Conservation (phyloP, 345 rosid genomes). For the Rhodamnia argentea region DNA sequence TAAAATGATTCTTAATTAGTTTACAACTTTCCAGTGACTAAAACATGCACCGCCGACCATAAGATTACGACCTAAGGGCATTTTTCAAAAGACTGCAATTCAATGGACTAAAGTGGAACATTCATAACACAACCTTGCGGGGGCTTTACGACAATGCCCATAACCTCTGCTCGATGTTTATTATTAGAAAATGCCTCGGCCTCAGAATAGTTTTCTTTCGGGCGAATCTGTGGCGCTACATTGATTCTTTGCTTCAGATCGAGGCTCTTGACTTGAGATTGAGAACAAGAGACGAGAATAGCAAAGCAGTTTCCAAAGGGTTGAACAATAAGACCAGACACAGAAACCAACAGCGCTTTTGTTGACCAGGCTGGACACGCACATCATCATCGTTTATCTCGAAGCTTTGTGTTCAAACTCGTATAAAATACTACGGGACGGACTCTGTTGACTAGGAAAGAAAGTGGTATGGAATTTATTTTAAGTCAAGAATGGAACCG, state of each 20-base stretch:
- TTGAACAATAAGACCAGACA: background rate
- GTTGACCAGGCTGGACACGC: background rate
- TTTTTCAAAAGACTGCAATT: too few species aligned
- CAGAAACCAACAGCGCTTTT: background rate
- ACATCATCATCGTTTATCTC: background rate
- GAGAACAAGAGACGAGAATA: background rate
- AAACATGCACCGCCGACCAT: too few species aligned
- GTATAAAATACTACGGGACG: background rate
- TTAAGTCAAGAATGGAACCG: background rate
- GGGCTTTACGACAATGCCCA: background rate
- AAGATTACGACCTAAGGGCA: too few species aligned
- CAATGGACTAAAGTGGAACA: too few species aligned
- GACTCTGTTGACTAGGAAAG: background rate
- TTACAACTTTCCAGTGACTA: too few species aligned
- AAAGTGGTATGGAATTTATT: background rate
- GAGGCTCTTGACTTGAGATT: background rate
- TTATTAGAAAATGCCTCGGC: background rate
- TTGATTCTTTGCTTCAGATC: background rate
- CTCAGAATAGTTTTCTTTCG: background rate
- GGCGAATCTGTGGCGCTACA: background rate
- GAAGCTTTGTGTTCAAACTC: background rate
- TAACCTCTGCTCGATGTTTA: background rate
- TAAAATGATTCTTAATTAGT: too few species aligned
- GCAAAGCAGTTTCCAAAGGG: background rate
- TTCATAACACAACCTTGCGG: too few species aligned